Percentiles rank a stretch among this genome's conserved stretches.
These are phyloP conservation scores for Allantophomopsis lycopodina DNA, from an alignment of 2,329 filamentous ascomycete species.

Conservation along the genomic window DNA sequence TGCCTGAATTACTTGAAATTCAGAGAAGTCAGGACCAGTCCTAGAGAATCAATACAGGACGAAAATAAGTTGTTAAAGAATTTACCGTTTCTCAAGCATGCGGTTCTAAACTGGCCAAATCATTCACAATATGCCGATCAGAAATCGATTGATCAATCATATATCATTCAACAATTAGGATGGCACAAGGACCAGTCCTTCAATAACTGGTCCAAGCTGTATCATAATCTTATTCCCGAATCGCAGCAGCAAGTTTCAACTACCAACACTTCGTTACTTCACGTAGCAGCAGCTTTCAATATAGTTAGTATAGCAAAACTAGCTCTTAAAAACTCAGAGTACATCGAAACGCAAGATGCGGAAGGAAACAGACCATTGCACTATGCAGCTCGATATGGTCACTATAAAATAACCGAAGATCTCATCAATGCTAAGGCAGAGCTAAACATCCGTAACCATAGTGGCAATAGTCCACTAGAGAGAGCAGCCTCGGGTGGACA, in stretches of 20 bases:
- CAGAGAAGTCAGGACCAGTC: neutral
- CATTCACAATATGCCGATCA: slow-evolving; percentile 1
- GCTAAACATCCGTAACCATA: slow-evolving; percentile 1
- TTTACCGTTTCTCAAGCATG: neutral
- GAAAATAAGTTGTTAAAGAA: too few relatives aligned
- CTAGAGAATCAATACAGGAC: too few relatives aligned
- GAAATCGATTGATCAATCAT: neutral
- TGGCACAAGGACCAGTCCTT: slow-evolving; percentile 5
- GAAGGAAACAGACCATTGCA: slow-evolving; percentile 3
- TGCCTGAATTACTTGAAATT: slow-evolving; percentile 24
- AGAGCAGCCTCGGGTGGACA: too few relatives aligned
- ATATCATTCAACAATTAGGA: slow-evolving; percentile 1
- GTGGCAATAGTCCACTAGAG: too few relatives aligned
- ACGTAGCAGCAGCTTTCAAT: too few relatives aligned
- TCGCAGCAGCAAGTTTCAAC: too few relatives aligned
- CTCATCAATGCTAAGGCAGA: slow-evolving; percentile 5
- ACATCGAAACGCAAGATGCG: slow-evolving; percentile 1
- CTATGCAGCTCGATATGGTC: slow-evolving; percentile 1
- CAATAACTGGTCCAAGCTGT: neutral
- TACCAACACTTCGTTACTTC: too few relatives aligned
- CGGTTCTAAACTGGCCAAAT: neutral
- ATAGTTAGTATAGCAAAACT: too few relatives aligned
- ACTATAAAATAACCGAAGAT: slow-evolving; percentile 5
- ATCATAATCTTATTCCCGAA: too few relatives aligned
- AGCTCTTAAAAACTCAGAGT: too few relatives aligned